These are phyloP conservation scores for Ogataea paraovalis DNA, from an alignment of 805 yeast species.

Conservation along the genomic window DNA sequence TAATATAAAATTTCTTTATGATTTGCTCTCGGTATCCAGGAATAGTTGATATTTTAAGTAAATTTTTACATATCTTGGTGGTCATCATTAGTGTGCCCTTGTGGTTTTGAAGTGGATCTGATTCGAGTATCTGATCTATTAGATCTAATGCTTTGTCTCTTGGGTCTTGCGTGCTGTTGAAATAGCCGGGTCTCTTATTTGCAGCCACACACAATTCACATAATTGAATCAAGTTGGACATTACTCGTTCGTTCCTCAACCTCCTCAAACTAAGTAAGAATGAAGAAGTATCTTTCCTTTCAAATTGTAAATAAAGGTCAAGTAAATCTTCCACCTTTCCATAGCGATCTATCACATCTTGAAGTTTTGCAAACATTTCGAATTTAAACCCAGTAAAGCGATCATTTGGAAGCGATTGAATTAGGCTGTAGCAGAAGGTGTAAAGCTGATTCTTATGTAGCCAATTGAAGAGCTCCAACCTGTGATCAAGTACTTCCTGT, in stretches of 20 bases:
- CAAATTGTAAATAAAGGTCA: conserved; percentile 13
- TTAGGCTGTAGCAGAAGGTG: conserved; percentile 11
- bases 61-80: not conserved
- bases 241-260: not conserved
- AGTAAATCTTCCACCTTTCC: conserved; percentile 19
- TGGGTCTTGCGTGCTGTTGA: not conserved
- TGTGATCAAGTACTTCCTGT: conserved; percentile 7
- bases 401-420: conserved; percentile 3
- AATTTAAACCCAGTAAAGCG: conserved; percentile 15
- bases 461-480: conserved; percentile 20
- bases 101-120: not conserved
- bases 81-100: not conserved
- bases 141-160: not conserved
- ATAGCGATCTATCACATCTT: conserved; percentile 20
- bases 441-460: conserved; percentile 16
- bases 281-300: conserved; percentile 1
- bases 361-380: conserved; percentile 7
- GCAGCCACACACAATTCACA: not conserved
- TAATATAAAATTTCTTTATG: not conserved
- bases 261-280: conserved; percentile 1
- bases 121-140: not conserved
- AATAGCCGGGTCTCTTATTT: not conserved
- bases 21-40: not conserved
- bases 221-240: not conserved
- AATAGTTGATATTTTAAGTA: not conserved